Conservation (phyloP, 1,284 basidiomycete genomes). For the Fomes fomentarius region DNA sequence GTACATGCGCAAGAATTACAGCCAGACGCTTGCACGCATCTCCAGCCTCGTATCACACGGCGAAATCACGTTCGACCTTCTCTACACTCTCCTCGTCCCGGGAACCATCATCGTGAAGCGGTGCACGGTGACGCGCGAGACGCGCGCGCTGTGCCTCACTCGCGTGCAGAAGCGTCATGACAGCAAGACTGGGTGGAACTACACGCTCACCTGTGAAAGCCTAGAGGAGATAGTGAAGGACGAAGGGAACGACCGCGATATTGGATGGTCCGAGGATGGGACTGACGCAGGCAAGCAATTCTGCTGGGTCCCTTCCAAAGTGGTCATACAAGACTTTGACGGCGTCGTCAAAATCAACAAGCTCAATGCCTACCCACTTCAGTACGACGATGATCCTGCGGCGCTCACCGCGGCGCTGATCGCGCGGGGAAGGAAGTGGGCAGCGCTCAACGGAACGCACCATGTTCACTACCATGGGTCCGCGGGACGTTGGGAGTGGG, state of each 20-base stretch:
- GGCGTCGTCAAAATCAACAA: conserved; percentile 52
- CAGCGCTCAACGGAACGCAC: conserved; percentile 49
- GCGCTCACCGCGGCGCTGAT: conserved; percentile 41
- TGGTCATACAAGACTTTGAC: conserved; percentile 44
- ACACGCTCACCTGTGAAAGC: conserved; percentile 48
- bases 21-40: conserved; percentile 47
- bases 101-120: conserved; percentile 17
- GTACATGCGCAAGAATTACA: conserved; percentile 53
- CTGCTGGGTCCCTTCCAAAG: conserved; percentile 42
- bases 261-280: neutral
- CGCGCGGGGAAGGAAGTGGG: conserved; percentile 56
- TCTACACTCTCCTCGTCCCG: conserved; percentile 38
- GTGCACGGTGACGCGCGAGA: conserved; percentile 36
- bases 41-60: conserved; percentile 48
- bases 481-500: conserved; percentile 34
- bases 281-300: conserved; percentile 22
- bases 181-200: conserved; percentile 33
- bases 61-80: conserved; percentile 57
- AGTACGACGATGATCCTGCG: conserved; percentile 46
- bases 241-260: neutral
- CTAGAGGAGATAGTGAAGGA: conserved; percentile 45
- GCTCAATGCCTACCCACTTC: conserved; percentile 54
- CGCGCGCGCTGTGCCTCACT: conserved; percentile 47
- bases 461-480: conserved; percentile 58
- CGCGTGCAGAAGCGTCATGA: conserved; percentile 37